Base-by-base conservation (phyloP, 208 protist genomes). In the Trypanosoma caninum region DNA sequence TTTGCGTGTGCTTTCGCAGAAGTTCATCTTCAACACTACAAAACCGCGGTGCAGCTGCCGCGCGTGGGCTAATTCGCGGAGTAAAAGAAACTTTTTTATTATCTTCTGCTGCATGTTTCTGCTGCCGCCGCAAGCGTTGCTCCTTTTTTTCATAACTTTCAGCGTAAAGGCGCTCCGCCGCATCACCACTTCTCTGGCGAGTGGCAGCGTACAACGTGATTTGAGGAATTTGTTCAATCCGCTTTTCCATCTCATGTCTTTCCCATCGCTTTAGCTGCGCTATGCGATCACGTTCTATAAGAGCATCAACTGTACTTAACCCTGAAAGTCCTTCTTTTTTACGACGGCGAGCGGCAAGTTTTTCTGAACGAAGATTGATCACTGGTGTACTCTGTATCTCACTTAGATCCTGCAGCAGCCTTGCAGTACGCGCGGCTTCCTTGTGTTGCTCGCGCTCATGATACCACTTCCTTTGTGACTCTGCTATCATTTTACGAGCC, bases 171-270 rank as follows among this genome's bases (percentile, higher is more conserved):
- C 87, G 64, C 18, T 74, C 60, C 3, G 69, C 67, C 5, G 76
- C 78, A n/a, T 48, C 55, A 5, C 79, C 81, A 18, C 31, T 35
- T 35, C 87, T 71, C 11, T 65, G 50, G 58, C 90, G 64, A 25
- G 50, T 34, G 9, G 87, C 83, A n/a, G 87, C 83, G 14, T 60
- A 72, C 6, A 63, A 44, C 9, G 82, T 93, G 59, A 91, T 90
- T 33, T 65, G 58, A 37, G 44, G 55, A 20, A 48, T 60, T 5
- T 31, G 33, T 13, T 66, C 53, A 34, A 27, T 34, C 2, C 23
- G 40, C 20, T 25, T 48, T 55, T 58, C 41, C 22, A 52, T 28
- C 40, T 79, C 56, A 27, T 67, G 31, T 37, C 33, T 13, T 57
- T 76, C 67, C 73, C 69, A 69, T 13, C 51, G 22, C 37, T 58